phyloP scores from a whole-genome alignment of 305 asterid genomes.

The Rubia balearica region DNA sequence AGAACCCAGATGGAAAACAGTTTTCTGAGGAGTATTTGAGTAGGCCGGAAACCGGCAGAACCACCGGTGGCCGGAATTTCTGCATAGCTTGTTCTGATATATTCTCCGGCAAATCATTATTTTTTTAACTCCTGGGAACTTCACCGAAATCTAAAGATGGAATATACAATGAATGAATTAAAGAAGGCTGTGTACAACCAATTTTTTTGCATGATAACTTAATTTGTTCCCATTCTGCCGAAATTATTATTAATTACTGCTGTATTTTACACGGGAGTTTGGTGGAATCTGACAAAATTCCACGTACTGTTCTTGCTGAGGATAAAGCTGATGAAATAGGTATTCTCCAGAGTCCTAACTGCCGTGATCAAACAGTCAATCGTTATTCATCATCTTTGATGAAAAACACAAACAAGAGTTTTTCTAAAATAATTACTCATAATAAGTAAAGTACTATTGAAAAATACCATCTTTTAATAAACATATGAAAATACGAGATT shows the following conservation, averaged over 20 bases:
- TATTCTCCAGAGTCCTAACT: neutral
- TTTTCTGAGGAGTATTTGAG: slow-evolving; percentile 28
- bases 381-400: too few species aligned
- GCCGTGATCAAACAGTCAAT: too few species aligned
- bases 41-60: slow-evolving; percentile 27
- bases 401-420: too few species aligned
- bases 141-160: neutral
- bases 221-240: neutral
- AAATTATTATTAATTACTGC: neutral
- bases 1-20: slow-evolving; percentile 20
- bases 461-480: too few species aligned
- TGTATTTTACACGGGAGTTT: neutral
- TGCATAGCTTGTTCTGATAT: slow-evolving; percentile 29
- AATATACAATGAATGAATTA: neutral
- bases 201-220: neutral
- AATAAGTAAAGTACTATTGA: too few species aligned
- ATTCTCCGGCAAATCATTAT: slow-evolving; percentile 58
- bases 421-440: too few species aligned
- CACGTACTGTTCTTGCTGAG: neutral
- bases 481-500: too few species aligned
- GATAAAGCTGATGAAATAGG: neutral
- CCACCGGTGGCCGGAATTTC: slow-evolving; percentile 32
- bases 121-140: neutral
- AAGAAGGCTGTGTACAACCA: too few species aligned
- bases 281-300: neutral